These are phyloP conservation scores for Vanilla planifolia DNA, from an alignment of 106 monocot genomes.

Conservation along the genomic window DNA sequence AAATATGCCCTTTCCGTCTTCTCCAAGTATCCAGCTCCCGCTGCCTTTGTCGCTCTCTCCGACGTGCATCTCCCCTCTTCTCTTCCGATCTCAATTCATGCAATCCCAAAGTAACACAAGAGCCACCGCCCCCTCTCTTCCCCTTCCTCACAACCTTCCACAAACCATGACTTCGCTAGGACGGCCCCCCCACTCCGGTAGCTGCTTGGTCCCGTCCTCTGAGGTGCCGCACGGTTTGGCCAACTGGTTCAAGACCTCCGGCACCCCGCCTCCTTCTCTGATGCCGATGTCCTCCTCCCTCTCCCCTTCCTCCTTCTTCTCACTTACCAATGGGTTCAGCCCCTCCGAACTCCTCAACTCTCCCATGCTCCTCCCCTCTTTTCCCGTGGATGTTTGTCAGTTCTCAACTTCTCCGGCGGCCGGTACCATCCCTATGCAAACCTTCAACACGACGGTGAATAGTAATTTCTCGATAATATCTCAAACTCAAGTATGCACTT, in stretches of 20 bases:
- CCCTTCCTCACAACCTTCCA: not conserved
- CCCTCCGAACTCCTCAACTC: constrained; percentile 46
- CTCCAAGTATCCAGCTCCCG: not conserved
- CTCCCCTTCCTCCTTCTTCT: constrained; percentile 39
- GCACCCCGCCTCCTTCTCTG: constrained; percentile 31
- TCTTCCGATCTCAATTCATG: not conserved
- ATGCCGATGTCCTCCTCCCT: constrained; percentile 23
- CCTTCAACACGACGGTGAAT: constrained; percentile 18
- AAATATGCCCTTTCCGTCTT: not conserved
- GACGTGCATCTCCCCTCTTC: not conserved
- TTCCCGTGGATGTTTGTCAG: constrained; percentile 24
- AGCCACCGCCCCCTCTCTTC: not conserved
- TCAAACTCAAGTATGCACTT: constrained; percentile 5
- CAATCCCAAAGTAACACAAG: not conserved
- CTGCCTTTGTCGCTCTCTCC: not conserved
- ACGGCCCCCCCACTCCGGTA: not conserved
- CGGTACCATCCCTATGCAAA: constrained; percentile 12
- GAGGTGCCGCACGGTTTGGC: not conserved
- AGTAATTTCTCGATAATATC: constrained; percentile 36
- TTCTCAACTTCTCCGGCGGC: constrained; percentile 19
- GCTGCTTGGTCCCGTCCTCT: not conserved
- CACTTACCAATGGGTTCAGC: constrained; percentile 49
- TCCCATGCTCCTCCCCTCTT: constrained; percentile 30
- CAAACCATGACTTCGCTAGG: not conserved
- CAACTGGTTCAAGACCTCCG: not conserved